Base-by-base conservation (phyloP, 169 alveolate genomes). In the Besnoitia besnoiti region DNA sequence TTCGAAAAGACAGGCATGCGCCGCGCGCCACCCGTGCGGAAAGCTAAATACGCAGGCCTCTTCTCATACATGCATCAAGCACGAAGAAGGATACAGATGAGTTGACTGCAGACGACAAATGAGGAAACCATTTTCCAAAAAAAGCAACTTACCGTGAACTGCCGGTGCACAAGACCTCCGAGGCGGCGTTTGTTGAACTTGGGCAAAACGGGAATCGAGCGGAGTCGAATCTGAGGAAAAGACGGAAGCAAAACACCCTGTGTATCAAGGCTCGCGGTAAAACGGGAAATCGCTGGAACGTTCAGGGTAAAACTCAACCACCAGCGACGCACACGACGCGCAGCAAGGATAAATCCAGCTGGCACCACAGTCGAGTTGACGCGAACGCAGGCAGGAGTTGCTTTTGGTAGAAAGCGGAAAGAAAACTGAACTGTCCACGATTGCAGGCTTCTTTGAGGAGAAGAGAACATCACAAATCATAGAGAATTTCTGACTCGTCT, bases 201-300 rank as follows among this genome's bases (percentile, higher is more conserved):
- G 61, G 87, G 87, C n/a, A n/a, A 35, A 8, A 77, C 87, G 27
- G 87, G 87, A 27, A 77, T 35, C n/a, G 87, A 77, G 39, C 87
- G 87, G 16, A 40, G 87, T 12, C 87, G 87, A 39, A 77, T 77
- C 87, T 77, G 87, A 3, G 40, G 37, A 76, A 76, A 21, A 40
- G 85, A n/a, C n/a, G 61, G 40, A 73, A 39, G 46, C 24, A 73
- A 27, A 12, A 27, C 40, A 73, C 33, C 27, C 30, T 55, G 33
- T 55, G 73, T 21, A 33, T 55, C 73, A 21, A 14, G 33, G 35
- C 73, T 1, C 35, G 30, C 73, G 16, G 73, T 55, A 7, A 33
- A 24, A 33, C 61, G 8, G 27, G 16, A 33, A 49, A 5, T 55
- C 24, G 16, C 73, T 8, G 73, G 0, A 55, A 55, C 16, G n/a